phyloP scores from a whole-genome alignment of 768 basidiomycete genomes.

The Xerocomellus amylosporus region DNA sequence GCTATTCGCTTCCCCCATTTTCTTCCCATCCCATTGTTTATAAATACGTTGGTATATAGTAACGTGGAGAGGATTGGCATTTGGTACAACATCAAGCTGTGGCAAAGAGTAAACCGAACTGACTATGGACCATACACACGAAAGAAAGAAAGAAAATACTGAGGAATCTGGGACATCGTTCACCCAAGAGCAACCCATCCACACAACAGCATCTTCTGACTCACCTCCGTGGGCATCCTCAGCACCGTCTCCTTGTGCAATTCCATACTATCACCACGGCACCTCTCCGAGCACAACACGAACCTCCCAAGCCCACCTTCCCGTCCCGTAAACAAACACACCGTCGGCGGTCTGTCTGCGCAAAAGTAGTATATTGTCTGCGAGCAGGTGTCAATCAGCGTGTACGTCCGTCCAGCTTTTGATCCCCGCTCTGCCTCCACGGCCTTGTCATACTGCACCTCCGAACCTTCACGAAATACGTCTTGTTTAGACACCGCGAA shows the following conservation, averaged over 20 bases:
- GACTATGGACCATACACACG: too few species aligned
- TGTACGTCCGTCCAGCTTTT: conserved; percentile 5
- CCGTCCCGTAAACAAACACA: conserved; percentile 20
- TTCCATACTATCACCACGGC: conserved; percentile 1
- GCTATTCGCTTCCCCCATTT: too few species aligned
- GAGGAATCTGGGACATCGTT: neutral
- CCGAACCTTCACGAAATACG: neutral
- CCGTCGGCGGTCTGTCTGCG: conserved; percentile 17
- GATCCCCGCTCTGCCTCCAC: neutral
- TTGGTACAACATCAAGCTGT: too few species aligned
- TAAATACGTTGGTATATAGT: too few species aligned
- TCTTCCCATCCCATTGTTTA: too few species aligned
- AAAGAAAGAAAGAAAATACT: too few species aligned
- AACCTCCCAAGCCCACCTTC: conserved; percentile 23
- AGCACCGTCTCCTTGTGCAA: conserved; percentile 22
- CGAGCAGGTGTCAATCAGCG: conserved; percentile 17
- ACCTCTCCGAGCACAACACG: conserved; percentile 23
- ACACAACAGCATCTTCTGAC: neutral
- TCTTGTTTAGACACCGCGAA: conserved; percentile 4
- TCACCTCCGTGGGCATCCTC: conserved; percentile 15
- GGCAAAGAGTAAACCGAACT: too few species aligned
- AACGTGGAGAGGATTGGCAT: too few species aligned
- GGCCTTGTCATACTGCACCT: neutral
- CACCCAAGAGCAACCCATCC: neutral
- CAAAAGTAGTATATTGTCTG: conserved; percentile 18